Evolutionary conservation across 2,329 filamentous ascomycete genomes (phyloP).

Genomic region (Botrytis fabae): DNA sequence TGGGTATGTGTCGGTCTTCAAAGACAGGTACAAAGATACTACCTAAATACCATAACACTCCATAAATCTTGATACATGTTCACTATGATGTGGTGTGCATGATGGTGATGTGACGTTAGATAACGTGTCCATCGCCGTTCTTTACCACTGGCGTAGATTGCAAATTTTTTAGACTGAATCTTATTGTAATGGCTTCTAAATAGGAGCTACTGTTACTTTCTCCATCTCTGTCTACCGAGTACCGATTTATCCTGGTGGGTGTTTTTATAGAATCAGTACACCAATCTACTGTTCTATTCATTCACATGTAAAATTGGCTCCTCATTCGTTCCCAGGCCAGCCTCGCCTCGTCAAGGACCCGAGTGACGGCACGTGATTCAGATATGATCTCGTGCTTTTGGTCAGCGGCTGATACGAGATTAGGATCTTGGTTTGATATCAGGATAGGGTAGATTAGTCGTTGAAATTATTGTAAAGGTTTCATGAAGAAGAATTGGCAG

Average conservation of each 20-base stretch:
- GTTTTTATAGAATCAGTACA: neutral
- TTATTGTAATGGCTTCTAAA: neutral
- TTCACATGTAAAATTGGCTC: neutral
- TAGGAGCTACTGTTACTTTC: neutral
- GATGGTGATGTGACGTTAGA: neutral
- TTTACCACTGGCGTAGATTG: neutral
- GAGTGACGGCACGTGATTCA: constrained; percentile 9
- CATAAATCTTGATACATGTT: neutral
- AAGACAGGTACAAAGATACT: neutral
- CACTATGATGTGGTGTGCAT: neutral
- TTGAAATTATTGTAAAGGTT: too few species aligned
- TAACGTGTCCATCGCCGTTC: too few species aligned
- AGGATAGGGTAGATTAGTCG: neutral
- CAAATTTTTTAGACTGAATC: too few species aligned
- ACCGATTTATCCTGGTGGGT: neutral
- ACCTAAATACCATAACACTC: neutral
- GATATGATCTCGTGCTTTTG: constrained; percentile 8
- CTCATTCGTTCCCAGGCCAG: neutral
- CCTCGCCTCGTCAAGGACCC: neutral
- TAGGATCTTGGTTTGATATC: neutral
- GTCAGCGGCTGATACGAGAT: neutral
- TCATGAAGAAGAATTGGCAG: neutral
- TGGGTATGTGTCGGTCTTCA: neutral
- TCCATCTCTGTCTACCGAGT: neutral
- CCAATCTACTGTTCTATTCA: neutral